A percentile compares a stretch with the other conserved stretches of the same genome.
These are phyloP conservation scores for Hypoxylon sp. DNA, from an alignment of 2,329 filamentous ascomycete genomes.

Conservation along the genomic window DNA sequence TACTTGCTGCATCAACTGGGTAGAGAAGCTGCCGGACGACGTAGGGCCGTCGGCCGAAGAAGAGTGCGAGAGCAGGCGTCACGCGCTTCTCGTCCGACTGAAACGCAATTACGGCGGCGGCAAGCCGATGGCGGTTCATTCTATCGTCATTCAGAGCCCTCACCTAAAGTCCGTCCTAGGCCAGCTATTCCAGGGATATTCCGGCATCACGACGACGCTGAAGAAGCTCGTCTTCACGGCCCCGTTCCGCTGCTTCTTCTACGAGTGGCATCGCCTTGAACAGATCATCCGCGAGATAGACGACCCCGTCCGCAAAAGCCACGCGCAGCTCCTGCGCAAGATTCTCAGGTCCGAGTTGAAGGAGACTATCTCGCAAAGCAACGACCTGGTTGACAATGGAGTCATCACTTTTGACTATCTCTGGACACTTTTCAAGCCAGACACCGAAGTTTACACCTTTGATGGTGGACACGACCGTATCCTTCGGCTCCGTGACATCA, in stretches of 20 bases:
- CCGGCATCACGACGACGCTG: slow-evolving; percentile 65
- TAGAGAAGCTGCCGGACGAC: slow-evolving; percentile 35
- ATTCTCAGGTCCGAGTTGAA: slow-evolving; percentile 60
- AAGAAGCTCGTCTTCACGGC: slow-evolving; percentile 67
- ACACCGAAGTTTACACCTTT: slow-evolving; percentile 50
- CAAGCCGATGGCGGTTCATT: slow-evolving; percentile 22
- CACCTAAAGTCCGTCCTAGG: slow-evolving; percentile 64
- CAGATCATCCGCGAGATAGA: slow-evolving; percentile 59
- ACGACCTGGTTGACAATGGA: slow-evolving; percentile 61
- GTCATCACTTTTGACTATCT: slow-evolving; percentile 62
- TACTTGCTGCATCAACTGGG: slow-evolving; percentile 44
- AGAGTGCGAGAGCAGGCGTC: slow-evolving; percentile 17
- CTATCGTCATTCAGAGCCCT: slow-evolving; percentile 68
- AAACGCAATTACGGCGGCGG: slow-evolving; percentile 20
- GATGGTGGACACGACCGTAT: slow-evolving; percentile 51
- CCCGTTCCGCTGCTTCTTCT: slow-evolving; percentile 70
- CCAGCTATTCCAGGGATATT: slow-evolving; percentile 64
- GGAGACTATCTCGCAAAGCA: slow-evolving; percentile 56
- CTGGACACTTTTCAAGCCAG: slow-evolving; percentile 63
- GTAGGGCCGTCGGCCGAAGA: slow-evolving; percentile 26
- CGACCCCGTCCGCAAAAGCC: slow-evolving; percentile 53
- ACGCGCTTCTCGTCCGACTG: slow-evolving; percentile 29
- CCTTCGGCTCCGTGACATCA: slow-evolving; percentile 49
- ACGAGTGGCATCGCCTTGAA: slow-evolving; percentile 47
- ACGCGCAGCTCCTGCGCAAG: slow-evolving; percentile 52